Conservation (phyloP, 306 rosid genomes). For the Senna tora region DNA sequence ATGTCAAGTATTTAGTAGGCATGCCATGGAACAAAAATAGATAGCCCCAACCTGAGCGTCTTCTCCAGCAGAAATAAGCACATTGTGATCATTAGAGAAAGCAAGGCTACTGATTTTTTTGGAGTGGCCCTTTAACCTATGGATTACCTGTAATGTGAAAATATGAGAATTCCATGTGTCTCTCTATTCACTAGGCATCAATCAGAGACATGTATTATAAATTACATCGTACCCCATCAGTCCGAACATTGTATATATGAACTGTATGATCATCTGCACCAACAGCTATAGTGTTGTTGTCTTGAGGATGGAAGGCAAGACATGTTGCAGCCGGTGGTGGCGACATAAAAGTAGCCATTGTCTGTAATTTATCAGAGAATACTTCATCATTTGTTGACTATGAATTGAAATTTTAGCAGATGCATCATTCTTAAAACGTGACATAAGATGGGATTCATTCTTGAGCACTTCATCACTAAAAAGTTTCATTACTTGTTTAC, state of each 20-base stretch:
- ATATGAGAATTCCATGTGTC: not conserved
- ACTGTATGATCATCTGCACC: conserved; percentile 70
- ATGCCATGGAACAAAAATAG: not conserved
- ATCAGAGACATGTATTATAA: not conserved
- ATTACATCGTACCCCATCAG: conserved; percentile 55
- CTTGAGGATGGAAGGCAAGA: conserved; percentile 74
- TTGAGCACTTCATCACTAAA: too few species aligned
- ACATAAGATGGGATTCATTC: too few species aligned
- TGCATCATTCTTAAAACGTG: too few species aligned
- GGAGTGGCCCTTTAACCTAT: conserved; percentile 48
- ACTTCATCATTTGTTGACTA: conserved; percentile 21
- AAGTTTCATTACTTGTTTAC: not conserved
- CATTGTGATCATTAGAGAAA: conserved; percentile 41
- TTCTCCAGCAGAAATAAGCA: conserved; percentile 51
- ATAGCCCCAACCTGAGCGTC: conserved; percentile 74
- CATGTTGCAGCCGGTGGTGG: conserved; percentile 78
- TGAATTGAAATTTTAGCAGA: not conserved
- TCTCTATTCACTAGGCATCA: not conserved
- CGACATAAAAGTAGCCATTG: conserved; percentile 70
- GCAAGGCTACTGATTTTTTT: conserved; percentile 48
- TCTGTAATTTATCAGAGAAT: conserved; percentile 49
- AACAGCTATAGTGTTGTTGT: conserved; percentile 69
- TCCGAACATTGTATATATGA: conserved; percentile 69
- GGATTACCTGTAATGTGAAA: conserved; percentile 42
- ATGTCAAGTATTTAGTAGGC: not conserved